phyloP scores from a whole-genome alignment of 495 filamentous ascomycete species.

The Pyronema domesticum region DNA sequence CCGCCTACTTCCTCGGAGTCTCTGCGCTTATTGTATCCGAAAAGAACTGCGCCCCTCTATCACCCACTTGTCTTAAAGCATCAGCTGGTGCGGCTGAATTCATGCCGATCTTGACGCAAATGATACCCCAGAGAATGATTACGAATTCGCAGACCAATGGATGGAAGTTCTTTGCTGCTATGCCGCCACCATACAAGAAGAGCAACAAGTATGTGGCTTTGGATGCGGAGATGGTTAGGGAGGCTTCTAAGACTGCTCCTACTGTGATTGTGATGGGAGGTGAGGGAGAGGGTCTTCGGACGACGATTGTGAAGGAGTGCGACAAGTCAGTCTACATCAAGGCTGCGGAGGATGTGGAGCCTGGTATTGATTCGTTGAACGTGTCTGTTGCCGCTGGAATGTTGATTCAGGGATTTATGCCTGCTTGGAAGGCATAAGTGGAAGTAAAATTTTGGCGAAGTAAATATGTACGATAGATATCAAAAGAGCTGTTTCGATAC shows the following conservation, averaged over 20 bases:
- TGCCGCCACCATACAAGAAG: slow-evolving; percentile 32
- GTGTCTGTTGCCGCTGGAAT: slow-evolving; percentile 18
- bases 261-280: slow-evolving; percentile 65
- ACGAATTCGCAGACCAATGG: slow-evolving; percentile 45
- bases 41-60: slow-evolving; percentile 42
- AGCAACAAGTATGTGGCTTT: slow-evolving; percentile 23
- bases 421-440: too few species aligned
- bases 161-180: slow-evolving; percentile 72
- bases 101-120: slow-evolving; percentile 49
- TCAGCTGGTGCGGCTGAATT: slow-evolving; percentile 72
- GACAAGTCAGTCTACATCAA: slow-evolving; percentile 31
- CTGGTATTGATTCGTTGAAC: slow-evolving; percentile 16
- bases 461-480: too few species aligned
- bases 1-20: slow-evolving; percentile 69
- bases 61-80: slow-evolving; percentile 62
- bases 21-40: slow-evolving; percentile 54
- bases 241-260: slow-evolving; percentile 42
- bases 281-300: slow-evolving; percentile 58
- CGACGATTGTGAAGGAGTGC: slow-evolving; percentile 41
- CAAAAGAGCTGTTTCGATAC: too few species aligned
- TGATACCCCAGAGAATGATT: slow-evolving; percentile 50
- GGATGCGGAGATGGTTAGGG: slow-evolving; percentile 17
- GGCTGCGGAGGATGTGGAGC: slow-evolving; percentile 9
- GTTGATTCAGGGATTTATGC: slow-evolving; percentile 14
- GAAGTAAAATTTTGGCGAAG: too few species aligned